Evolutionary conservation across 2,329 filamentous ascomycete genomes (phyloP), one percentile per base, ranked within the genome.

Genomic region (Colletotrichum lini): DNA sequence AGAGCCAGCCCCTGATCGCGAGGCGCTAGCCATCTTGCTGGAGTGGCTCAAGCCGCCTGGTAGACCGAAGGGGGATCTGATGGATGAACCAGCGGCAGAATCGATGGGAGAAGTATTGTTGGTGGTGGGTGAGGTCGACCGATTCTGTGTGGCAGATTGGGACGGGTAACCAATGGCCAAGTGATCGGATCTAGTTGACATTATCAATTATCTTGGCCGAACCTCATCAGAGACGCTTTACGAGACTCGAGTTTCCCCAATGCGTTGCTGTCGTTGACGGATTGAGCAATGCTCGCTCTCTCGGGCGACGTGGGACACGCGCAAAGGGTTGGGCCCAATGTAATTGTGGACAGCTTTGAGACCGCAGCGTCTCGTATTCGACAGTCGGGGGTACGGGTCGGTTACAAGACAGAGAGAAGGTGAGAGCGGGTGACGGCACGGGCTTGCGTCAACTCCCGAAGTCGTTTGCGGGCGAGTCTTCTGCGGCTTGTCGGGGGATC

Each of bases 131-230:
- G 94, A 94, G 76, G 90, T 91, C 61, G 94, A 96, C 78, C 92
- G 91, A 72, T 89, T 86, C 80, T 93, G 90, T 78, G 90, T 86
- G 80, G 89, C 88, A 81, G 90, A 83, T 82, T 92, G 91, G 72
- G 91, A 88, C 76, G 94, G 90, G 83, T 94, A 95, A 85, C 94
- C 94, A 83, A 96, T 90, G 81, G 92, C 92, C 86, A 96, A 89
- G 82, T 96, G 93, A 82, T 97, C 94, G 79, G 94, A 90, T 89
- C 94, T 92, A 82, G 90, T 94, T 87, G 94, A 93, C 95, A 98
- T 97, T 95, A 96, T 95, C 89, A 87, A 95, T 95, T 95, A 94
- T 85, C 79, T 84, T 82, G 84, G 84, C 81, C 80, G 79, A 83
- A 82, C 83, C 81, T 87, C 85, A 86, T 87, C 76, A 81, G 76